A percentile compares a stretch with the other conserved stretches of the same genome.
Evolutionary conservation across 1,284 basidiomycete genomes (phyloP).

Genomic region (Pseudozyma tsukubaensis): DNA sequence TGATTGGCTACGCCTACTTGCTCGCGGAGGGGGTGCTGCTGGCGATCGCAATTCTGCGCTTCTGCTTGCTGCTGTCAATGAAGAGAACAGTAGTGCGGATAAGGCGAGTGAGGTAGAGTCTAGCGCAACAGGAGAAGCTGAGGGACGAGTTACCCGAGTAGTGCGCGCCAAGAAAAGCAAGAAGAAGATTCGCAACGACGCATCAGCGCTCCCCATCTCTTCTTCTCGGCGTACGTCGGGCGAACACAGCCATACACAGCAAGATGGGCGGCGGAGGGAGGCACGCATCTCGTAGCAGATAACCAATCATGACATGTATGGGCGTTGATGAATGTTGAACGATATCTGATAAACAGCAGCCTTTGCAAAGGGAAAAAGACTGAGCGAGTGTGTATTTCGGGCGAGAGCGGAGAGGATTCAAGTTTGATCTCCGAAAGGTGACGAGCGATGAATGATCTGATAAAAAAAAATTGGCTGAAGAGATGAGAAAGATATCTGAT

Average conservation of each 20-base stretch:
- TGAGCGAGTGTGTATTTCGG: not conserved
- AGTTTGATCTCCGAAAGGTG: conserved; percentile 1
- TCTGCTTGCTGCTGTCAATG: not conserved
- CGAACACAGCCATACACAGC: not conserved
- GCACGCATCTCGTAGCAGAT: conserved; percentile 1
- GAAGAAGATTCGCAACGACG: conserved; percentile 6
- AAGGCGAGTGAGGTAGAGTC: too few species aligned
- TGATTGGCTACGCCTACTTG: conserved; percentile 63
- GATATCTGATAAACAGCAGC: conserved; percentile 1
- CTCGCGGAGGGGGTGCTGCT: conserved; percentile 20
- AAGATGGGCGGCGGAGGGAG: conserved; percentile 4
- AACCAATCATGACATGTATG: not conserved
- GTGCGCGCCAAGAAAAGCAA: conserved; percentile 11
- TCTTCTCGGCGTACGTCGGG: too few species aligned
- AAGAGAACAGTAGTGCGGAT: not conserved
- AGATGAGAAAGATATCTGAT: not conserved
- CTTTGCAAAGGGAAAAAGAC: not conserved
- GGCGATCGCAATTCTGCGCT: conserved; percentile 13
- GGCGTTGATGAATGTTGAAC: not conserved
- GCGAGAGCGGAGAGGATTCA: not conserved
- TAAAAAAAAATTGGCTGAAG: conserved; percentile 1
- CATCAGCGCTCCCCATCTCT: too few species aligned
- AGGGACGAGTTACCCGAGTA: not conserved
- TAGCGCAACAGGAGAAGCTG: not conserved
- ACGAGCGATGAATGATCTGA: conserved; percentile 14